These are phyloP conservation scores for Leccinum solheimii DNA, from an alignment of 1,284 basidiomycete species.

Conservation along the genomic window DNA sequence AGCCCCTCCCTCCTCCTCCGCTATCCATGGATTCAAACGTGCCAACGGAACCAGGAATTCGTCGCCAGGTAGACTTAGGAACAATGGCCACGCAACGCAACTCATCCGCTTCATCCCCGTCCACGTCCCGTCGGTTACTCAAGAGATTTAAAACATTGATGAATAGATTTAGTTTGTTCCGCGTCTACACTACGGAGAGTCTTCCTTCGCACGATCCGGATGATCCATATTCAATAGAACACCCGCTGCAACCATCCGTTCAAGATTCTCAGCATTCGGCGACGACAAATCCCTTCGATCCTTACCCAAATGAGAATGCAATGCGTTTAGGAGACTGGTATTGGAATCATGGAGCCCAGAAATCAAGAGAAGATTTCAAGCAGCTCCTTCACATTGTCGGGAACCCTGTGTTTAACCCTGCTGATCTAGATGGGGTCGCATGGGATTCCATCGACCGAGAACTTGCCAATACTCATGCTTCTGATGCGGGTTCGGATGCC, in stretches of 20 bases:
- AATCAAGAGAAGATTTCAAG: neutral
- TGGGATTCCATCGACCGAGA: neutral
- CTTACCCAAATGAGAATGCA: neutral
- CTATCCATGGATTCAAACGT: neutral
- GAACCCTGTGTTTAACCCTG: neutral
- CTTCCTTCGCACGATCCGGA: neutral
- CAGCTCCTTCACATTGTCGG: neutral
- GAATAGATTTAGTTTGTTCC: neutral
- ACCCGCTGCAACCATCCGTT: neutral
- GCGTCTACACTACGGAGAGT: neutral
- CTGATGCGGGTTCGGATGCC: neutral
- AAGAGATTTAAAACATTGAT: neutral
- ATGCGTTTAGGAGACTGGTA: neutral
- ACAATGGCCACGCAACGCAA: neutral
- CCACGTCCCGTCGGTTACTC: neutral
- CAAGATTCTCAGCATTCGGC: neutral
- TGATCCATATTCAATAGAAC: neutral
- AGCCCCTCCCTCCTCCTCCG: neutral
- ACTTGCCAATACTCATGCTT: neutral
- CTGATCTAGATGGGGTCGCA: neutral
- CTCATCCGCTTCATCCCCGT: neutral
- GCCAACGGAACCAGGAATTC: neutral
- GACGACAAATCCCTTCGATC: neutral
- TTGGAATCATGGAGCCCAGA: neutral
- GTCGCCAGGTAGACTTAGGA: neutral